Evolutionary conservation across 805 yeast species (phyloP).

Genomic region (Cyberlindnera petersonii): DNA sequence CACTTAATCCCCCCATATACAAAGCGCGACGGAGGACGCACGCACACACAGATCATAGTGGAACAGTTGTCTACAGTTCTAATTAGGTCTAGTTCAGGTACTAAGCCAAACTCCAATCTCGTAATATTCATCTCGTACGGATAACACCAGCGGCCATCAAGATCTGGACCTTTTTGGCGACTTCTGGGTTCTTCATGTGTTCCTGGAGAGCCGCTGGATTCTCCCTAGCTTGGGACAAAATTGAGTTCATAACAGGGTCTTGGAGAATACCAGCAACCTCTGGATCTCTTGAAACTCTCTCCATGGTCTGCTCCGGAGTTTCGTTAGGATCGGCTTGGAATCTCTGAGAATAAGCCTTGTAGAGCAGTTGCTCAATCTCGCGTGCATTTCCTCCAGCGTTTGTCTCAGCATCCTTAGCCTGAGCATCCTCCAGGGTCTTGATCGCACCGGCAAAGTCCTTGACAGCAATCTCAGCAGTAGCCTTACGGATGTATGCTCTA

Average conservation of each 20-base stretch:
- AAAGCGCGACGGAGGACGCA: neutral
- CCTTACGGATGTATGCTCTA: conserved; percentile 96
- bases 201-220: conserved; percentile 97
- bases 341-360: conserved; percentile 75
- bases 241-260: conserved; percentile 95
- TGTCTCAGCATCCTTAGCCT: conserved; percentile 63
- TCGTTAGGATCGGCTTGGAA: conserved; percentile 75
- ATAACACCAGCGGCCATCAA: conserved; percentile 96
- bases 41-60: neutral
- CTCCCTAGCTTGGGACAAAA: conserved; percentile 86
- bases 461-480: conserved; percentile 88
- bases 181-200: conserved; percentile 96
- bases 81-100: no score
- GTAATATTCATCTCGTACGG: conserved; percentile 60
- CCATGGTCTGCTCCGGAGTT: conserved; percentile 91
- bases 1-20: no score
- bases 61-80: no score
- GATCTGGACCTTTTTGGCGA: conserved; percentile 79
- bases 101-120: no score
- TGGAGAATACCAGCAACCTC: conserved; percentile 84
- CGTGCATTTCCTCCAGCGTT: conserved; percentile 55
- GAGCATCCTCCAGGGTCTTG: conserved; percentile 77
- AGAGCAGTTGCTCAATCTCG: conserved; percentile 80
- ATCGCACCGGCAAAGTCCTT: conserved; percentile 79
- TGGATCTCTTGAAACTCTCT: conserved; percentile 88